Evolutionary conservation across 2,329 filamentous ascomycete genomes (phyloP).

Genomic region (Botrytis byssoidea): DNA sequence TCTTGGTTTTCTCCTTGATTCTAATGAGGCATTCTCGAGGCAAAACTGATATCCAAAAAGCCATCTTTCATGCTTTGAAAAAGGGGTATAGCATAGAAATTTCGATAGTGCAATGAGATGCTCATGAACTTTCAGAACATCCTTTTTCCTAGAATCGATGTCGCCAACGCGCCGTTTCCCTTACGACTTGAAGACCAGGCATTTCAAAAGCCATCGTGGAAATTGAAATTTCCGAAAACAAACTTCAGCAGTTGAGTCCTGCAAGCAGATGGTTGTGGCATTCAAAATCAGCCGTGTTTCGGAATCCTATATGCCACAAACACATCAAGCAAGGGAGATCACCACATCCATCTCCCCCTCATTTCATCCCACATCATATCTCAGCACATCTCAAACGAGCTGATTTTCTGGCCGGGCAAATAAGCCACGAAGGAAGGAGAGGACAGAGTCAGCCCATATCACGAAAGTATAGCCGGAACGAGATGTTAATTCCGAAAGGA

Average conservation of each 20-base stretch:
- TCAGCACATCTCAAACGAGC: neutral
- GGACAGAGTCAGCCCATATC: neutral
- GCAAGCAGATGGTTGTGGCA: slow-evolving; percentile 6
- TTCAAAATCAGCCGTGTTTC: neutral
- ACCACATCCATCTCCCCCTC: neutral
- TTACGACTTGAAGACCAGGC: neutral
- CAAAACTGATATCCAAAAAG: neutral
- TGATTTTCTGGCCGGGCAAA: neutral
- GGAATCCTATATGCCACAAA: neutral
- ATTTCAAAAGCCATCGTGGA: slow-evolving; percentile 2
- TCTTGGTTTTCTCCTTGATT: neutral
- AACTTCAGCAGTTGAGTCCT: neutral
- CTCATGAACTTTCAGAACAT: neutral
- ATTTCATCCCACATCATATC: neutral
- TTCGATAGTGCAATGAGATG: neutral
- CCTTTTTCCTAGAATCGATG: neutral
- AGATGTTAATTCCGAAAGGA: neutral
- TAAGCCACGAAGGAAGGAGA: slow-evolving; percentile 3
- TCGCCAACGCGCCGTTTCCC: neutral
- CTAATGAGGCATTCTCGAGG: neutral
- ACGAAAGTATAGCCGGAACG: neutral
- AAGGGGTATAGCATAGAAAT: neutral
- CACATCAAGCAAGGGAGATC: neutral
- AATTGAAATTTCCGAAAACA: neutral
- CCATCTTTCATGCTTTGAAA: neutral